Evolutionary conservation across 345 rosid species (phyloP), one percentile per base, ranked within the genome.

Genomic region (Anastatica hierochuntica): DNA sequence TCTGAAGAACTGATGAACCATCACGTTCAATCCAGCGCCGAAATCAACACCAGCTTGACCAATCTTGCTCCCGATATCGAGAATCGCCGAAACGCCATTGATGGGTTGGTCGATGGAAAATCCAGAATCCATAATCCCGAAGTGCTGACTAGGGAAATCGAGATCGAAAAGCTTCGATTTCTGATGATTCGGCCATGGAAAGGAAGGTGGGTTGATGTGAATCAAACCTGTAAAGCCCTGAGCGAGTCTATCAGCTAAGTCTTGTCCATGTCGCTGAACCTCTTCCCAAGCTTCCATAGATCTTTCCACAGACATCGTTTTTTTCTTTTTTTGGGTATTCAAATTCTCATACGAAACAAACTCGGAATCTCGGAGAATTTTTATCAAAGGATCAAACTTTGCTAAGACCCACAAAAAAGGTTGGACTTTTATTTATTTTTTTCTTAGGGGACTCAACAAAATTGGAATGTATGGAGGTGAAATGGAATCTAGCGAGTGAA

Each of bases 281-380:
- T 82, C 94, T 70, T 90, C 97, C 97, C 97, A 90, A 6, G 94
- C 94, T 71, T 86, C 97, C 16, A 90, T 76, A 19, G 95, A 80
- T 56, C 94, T 84, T 66, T 84, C 97, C 43, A 79, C 83, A 10
- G 97, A 90, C 94, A 86, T 90, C 41, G 48, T 14, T 1, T 14
- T 30, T 19, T n/a, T 9, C 41, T 24, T 24, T 7, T 24, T 24
- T 4, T 24, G 27, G 3, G 27, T 24, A 24, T 24, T 24, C 27
- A 24, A 24, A 24, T n/a, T n/a, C n/a, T n/a, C n/a, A n/a, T n/a
- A n/a, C n/a, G n/a, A n/a, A n/a, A n/a, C n/a, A n/a, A n/a, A n/a
- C n/a, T n/a, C n/a, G n/a, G n/a, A n/a, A n/a, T n/a, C n/a, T n/a
- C n/a, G n/a, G n/a, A n/a, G n/a, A n/a, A n/a, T n/a, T n/a, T n/a